Evolutionary conservation across 257 asterid species (phyloP).

Genomic region (Parsonsia alboflavescens): DNA sequence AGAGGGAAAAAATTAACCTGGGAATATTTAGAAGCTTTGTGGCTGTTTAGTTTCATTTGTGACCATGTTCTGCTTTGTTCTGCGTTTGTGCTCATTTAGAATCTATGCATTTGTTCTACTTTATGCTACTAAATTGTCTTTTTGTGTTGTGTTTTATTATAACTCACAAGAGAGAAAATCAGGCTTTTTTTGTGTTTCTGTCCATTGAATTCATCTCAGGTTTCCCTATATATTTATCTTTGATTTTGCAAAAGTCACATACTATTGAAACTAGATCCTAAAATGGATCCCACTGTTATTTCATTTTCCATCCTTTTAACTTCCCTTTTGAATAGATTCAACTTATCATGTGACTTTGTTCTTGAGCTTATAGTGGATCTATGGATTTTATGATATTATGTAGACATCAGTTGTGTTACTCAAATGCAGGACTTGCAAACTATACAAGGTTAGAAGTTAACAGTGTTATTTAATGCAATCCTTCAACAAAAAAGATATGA

Average conservation of each 20-base stretch:
- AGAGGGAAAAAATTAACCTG: background rate
- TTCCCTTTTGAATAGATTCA: background rate
- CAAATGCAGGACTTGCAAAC: no score
- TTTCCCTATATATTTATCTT: background rate
- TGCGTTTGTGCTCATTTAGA: no score
- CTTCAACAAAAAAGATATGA: no score
- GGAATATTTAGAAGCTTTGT: background rate
- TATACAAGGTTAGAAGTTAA: no score
- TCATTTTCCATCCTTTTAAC: background rate
- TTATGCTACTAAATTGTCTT: no score
- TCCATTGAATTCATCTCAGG: background rate
- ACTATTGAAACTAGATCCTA: background rate
- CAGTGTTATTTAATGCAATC: no score
- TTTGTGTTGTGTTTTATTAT: background rate
- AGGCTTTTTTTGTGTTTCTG: background rate
- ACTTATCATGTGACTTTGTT: background rate
- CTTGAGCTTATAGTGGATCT: background rate
- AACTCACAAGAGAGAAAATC: background rate
- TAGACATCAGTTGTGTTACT: no score
- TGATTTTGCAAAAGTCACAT: background rate
- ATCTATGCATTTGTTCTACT: background rate
- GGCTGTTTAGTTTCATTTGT: no score
- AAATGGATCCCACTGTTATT: no score
- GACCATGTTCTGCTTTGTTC: no score
- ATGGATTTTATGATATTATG: background rate